Conservation (phyloP, 2,329 filamentous ascomycete species). For the Phaeosphaeria sp. region DNA sequence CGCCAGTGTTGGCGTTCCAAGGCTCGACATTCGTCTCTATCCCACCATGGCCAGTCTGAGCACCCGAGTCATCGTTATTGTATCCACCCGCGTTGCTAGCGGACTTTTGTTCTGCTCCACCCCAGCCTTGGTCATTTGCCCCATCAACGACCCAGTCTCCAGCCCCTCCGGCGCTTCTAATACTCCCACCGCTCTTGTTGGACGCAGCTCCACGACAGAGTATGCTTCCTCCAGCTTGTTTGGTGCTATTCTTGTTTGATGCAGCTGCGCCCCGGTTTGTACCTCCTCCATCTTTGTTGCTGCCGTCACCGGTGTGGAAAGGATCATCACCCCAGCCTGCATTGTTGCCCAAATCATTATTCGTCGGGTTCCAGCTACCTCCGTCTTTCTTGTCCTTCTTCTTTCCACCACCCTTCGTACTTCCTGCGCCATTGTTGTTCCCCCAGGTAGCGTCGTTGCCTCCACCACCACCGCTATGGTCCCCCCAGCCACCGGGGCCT, state of each 20-base stretch:
- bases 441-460: not conserved
- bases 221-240: not conserved
- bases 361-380: not conserved
- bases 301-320: conserved; percentile 1
- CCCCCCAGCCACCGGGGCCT: not conserved
- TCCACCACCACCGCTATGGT: not conserved
- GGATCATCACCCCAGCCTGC: not conserved
- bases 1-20: not conserved
- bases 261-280: not conserved
- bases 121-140: not conserved
- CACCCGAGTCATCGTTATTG: not conserved
- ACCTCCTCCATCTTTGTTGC: not conserved
- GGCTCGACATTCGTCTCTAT: not conserved
- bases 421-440: not conserved
- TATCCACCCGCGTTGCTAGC: not conserved
- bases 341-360: not conserved
- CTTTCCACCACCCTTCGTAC: not conserved
- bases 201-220: not conserved
- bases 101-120: not conserved
- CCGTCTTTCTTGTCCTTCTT: conserved; percentile 1
- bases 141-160: not conserved
- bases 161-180: not conserved
- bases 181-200: not conserved
- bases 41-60: not conserved
- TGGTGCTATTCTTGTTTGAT: not conserved